Conservation (phyloP, 352 stramenopile genomes). For the Pythium inflatum region DNA sequence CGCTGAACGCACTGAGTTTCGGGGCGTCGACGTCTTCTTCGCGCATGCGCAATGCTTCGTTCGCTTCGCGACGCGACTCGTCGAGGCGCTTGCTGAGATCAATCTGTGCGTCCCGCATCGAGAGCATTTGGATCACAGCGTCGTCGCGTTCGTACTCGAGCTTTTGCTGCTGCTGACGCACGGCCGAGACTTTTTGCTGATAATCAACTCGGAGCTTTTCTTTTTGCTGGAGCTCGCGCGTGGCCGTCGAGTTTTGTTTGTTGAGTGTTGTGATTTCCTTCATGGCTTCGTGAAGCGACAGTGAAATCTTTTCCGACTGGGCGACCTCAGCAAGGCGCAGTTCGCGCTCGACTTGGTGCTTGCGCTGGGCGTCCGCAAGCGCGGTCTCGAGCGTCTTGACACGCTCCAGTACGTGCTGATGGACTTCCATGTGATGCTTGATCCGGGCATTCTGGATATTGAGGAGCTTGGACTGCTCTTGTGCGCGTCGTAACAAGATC, state of each 20-base stretch:
- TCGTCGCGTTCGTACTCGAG: conserved; percentile 63
- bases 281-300: conserved; percentile 52
- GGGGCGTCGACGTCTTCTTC: conserved; percentile 72
- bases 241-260: conserved; percentile 50
- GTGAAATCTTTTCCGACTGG: conserved; percentile 61
- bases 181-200: conserved; percentile 52
- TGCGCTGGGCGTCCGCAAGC: conserved; percentile 42
- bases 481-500: conserved; percentile 55
- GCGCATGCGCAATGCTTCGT: conserved; percentile 61
- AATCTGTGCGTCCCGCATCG: conserved; percentile 43
- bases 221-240: conserved; percentile 55
- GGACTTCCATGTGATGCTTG: conserved; percentile 51
- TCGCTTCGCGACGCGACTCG: conserved; percentile 45
- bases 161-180: conserved; percentile 53
- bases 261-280: conserved; percentile 55
- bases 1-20: conserved; percentile 50
- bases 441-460: conserved; percentile 62
- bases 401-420: conserved; percentile 62
- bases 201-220: conserved; percentile 62
- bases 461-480: conserved; percentile 74
- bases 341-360: conserved; percentile 55
- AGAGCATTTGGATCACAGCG: conserved; percentile 46
- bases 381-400: conserved; percentile 50
- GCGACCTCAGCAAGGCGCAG: conserved; percentile 54
- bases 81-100: conserved; percentile 45